Percentiles rank a stretch among this genome's conserved stretches.
Evolutionary conservation across 2,329 filamentous ascomycete genomes (phyloP).

Genomic region (Aspergillus phoenicis): DNA sequence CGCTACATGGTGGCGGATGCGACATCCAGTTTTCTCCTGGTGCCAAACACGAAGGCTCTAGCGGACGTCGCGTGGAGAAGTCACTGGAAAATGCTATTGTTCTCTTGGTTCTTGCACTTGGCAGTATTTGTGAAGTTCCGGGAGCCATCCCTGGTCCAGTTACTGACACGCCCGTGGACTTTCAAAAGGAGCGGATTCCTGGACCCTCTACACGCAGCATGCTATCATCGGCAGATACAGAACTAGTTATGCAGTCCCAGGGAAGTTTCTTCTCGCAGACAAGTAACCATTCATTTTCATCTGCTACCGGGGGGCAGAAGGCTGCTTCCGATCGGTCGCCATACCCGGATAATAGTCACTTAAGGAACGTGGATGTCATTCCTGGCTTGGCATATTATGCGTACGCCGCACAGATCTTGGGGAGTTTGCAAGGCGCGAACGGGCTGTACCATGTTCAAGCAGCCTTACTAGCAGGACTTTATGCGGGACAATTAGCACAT

Average conservation of each 20-base stretch:
- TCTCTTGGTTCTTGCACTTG: constrained; percentile 79
- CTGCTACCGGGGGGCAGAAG: constrained; percentile 18
- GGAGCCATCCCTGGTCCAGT: constrained; percentile 59
- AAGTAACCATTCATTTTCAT: constrained; percentile 22
- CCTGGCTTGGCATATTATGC: constrained; percentile 90
- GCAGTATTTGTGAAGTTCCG: constrained; percentile 71
- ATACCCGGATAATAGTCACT: constrained; percentile 23
- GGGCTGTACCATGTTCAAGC: constrained; percentile 84
- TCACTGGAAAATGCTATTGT: constrained; percentile 81
- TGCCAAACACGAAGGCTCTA: constrained; percentile 14
- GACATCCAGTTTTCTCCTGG: constrained; percentile 27
- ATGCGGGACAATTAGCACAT: constrained; percentile 82
- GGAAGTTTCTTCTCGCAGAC: constrained; percentile 25
- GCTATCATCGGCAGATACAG: constrained; percentile 32
- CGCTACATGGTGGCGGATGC: constrained; percentile 27
- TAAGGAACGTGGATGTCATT: constrained; percentile 77
- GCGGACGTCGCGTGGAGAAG: constrained; percentile 45
- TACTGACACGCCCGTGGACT: constrained; percentile 37
- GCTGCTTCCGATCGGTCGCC: constrained; percentile 18
- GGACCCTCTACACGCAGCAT: constrained; percentile 26
- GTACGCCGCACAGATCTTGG: constrained; percentile 81
- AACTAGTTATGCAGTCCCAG: constrained; percentile 26
- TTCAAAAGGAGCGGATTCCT: constrained; percentile 33
- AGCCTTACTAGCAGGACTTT: constrained; percentile 80
- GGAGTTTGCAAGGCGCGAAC: constrained; percentile 75